A percentile compares a stretch with the other conserved stretches of the same genome.
Evolutionary conservation across 1,284 basidiomycete genomes (phyloP).

Genomic region (Tilletia horrida): DNA sequence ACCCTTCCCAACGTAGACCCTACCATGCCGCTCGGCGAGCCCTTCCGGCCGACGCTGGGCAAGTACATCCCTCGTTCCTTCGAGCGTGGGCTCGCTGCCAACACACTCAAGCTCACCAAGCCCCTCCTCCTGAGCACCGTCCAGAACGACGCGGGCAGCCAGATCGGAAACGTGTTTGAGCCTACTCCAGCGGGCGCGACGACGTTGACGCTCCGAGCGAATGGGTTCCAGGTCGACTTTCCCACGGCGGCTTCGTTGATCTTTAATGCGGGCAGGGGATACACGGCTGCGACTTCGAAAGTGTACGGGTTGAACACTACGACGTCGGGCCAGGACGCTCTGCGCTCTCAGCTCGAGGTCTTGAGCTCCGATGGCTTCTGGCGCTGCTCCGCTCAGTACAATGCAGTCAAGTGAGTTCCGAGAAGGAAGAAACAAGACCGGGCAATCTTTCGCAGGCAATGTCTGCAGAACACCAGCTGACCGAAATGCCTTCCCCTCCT

Average conservation of each 20-base stretch:
- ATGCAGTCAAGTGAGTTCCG: slow-evolving; percentile 27
- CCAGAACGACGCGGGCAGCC: slow-evolving; percentile 36
- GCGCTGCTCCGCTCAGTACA: slow-evolving; percentile 33
- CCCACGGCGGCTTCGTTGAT: slow-evolving; percentile 22
- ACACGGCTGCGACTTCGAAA: background rate
- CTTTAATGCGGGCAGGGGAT: slow-evolving; percentile 33
- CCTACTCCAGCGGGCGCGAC: slow-evolving; percentile 18
- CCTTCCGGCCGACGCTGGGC: slow-evolving; percentile 36
- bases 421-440: too few species aligned
- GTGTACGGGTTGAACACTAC: slow-evolving; percentile 11
- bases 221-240: slow-evolving; percentile 2
- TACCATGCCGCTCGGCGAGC: slow-evolving; percentile 28
- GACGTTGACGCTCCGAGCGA: background rate
- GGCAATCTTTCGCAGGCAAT: too few species aligned
- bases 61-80: slow-evolving; percentile 23
- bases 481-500: background rate
- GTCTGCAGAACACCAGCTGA: background rate
- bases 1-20: slow-evolving; percentile 22
- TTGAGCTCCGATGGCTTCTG: slow-evolving; percentile 38
- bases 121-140: slow-evolving; percentile 37
- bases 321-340: slow-evolving; percentile 22
- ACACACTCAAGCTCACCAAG: slow-evolving; percentile 20
- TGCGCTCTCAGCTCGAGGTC: slow-evolving; percentile 29
- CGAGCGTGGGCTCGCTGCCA: background rate
- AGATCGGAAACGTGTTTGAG: slow-evolving; percentile 24